Conservation (phyloP, 192 early-diverging fungal genomes). For the Spinellus fusiger region DNA sequence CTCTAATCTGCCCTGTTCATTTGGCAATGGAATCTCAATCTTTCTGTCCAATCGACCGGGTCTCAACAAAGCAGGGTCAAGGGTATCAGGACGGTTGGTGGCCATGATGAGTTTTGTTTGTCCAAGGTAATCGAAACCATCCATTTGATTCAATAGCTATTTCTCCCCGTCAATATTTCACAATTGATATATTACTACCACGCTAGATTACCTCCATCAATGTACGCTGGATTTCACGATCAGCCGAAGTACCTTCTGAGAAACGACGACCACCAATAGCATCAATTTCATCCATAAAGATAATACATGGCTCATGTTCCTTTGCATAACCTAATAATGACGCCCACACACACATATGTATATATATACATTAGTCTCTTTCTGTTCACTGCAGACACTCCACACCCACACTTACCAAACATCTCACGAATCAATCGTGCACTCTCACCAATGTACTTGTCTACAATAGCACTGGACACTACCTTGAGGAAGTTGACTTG, state of each 20-base stretch:
- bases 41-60: conserved; percentile 97
- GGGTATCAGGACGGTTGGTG: conserved; percentile 97
- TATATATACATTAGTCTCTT: too few species aligned
- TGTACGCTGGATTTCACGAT: conserved; percentile 99
- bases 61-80: conserved; percentile 95
- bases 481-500: conserved; percentile 99
- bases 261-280: conserved; percentile 98
- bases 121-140: conserved; percentile 97
- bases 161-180: too few species aligned
- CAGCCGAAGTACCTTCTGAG: conserved; percentile 98
- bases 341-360: too few species aligned
- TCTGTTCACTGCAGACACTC: too few species aligned
- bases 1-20: conserved; percentile 95
- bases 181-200: too few species aligned
- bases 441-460: conserved; percentile 99
- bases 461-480: conserved; percentile 97
- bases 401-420: too few species aligned
- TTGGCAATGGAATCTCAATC: conserved; percentile 98
- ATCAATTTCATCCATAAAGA: conserved; percentile 99
- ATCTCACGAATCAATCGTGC: conserved; percentile 96
- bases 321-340: conserved; percentile 82
- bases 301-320: conserved; percentile 99
- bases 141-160: conserved; percentile 99
- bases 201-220: too few species aligned
- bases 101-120: conserved; percentile 99